Evolutionary conservation across 176 grass and related monocot species (phyloP).

Genomic region (Eremochloa ophiuroides): DNA sequence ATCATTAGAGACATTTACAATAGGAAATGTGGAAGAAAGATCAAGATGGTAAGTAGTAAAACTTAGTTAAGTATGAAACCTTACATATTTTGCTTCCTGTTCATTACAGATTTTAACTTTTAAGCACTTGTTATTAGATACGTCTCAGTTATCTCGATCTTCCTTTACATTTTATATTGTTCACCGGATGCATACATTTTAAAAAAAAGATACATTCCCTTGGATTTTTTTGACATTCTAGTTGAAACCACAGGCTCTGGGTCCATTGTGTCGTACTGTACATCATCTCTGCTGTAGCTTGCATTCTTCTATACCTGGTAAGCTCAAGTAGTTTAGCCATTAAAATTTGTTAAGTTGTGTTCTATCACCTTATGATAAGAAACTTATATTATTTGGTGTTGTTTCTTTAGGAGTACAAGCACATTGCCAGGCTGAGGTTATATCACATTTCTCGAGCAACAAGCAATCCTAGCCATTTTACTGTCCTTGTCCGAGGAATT

Average conservation of each 20-base stretch:
- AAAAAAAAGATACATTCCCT: neutral
- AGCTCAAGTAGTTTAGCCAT: constrained; percentile 29
- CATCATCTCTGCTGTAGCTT: constrained; percentile 78
- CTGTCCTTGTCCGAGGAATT: constrained; percentile 81
- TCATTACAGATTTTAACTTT: neutral
- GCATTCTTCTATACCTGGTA: constrained; percentile 84
- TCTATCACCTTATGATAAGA: constrained; percentile 16
- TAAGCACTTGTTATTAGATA: neutral
- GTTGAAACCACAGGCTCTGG: constrained; percentile 70
- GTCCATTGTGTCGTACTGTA: constrained; percentile 82
- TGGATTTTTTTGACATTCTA: constrained; percentile 20
- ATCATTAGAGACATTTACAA: constrained; percentile 83
- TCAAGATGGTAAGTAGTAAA: constrained; percentile 67
- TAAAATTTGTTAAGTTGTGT: constrained; percentile 5
- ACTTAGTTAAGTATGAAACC: neutral
- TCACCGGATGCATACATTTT: neutral
- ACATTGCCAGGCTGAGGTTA: constrained; percentile 60
- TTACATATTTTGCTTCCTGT: neutral
- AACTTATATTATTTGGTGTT: constrained; percentile 20
- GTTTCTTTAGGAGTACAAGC: constrained; percentile 79
- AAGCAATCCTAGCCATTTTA: constrained; percentile 64
- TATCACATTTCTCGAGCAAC: constrained; percentile 50
- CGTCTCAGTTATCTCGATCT: neutral
- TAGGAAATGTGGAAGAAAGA: constrained; percentile 59
- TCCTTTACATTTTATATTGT: neutral